These are phyloP conservation scores for Jaltomata sinuosa DNA, from an alignment of 257 asterid species.

Conservation along the genomic window DNA sequence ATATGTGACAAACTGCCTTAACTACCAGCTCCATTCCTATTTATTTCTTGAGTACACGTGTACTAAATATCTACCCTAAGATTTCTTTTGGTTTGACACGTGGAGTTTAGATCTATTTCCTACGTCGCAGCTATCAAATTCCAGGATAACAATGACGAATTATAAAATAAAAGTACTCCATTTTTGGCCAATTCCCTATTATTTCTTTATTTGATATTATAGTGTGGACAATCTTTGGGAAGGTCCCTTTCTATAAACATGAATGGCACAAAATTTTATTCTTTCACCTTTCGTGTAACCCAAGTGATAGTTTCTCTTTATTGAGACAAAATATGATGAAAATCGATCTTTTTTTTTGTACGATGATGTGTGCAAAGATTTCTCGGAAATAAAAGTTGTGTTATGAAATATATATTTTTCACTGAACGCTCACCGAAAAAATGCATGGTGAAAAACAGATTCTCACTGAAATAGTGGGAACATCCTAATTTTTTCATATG, in stretches of 20 bases:
- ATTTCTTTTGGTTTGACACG: slow-evolving; percentile 1
- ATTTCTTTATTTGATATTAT: not conserved
- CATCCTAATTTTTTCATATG: too few relatives aligned
- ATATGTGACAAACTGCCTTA: not conserved
- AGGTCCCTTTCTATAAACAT: slow-evolving; percentile 1
- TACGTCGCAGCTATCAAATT: slow-evolving; percentile 12
- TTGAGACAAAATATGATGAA: not conserved
- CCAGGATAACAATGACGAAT: not conserved
- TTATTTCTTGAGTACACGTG: slow-evolving; percentile 1
- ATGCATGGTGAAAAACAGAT: too few relatives aligned
- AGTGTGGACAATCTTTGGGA: not conserved
- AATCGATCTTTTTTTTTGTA: not conserved
- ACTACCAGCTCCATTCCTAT: not conserved
- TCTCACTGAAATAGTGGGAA: too few relatives aligned
- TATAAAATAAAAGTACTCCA: not conserved
- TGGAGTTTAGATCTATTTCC: not conserved
- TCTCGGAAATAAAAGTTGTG: too few relatives aligned
- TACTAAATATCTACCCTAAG: not conserved
- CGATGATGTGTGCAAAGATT: not conserved
- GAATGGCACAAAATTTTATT: not conserved
- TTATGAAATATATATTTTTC: too few relatives aligned
- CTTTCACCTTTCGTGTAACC: slow-evolving; percentile 12
- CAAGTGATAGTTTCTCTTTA: slow-evolving; percentile 7
- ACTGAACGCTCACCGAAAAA: too few relatives aligned
- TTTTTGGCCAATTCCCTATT: not conserved